Evolutionary conservation across 179 eudicot species (phyloP), one percentile per base, ranked within the genome.

Genomic region (Heliamphora pulchella): DNA sequence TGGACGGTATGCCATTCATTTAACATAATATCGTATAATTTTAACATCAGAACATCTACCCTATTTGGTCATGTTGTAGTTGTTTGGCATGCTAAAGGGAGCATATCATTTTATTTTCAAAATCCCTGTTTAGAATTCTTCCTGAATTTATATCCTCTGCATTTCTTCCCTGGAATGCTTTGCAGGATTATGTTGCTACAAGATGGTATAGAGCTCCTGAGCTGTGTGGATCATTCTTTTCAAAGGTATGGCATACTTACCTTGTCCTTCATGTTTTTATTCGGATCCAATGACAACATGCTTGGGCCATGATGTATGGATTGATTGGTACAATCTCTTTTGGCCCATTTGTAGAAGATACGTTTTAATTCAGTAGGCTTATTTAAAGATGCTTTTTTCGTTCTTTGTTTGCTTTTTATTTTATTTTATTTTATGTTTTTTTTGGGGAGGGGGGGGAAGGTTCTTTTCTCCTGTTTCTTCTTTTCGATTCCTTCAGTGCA

Each of bases 171-270:
- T 61, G 14, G 53, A 22, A 20, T 31, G 51, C 61, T 76, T 44
- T 85, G 76, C 87, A 94, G 98, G 98, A 93, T 86, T 94, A 93
- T 80, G 98, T 94, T 79, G 98, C 97, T 78, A 93, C 98, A 68
- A 89, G 97, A 87, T 91, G 97, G 97, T 94, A 94, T 80, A 85
- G 98, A 83, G 98, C 98, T 73, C 98, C 98, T 43, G 98, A 94
- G 89, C 88, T 94, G 47, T 93, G 97, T 81, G 98, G 98, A 81
- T 94, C 97, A 64, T 91, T 93, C 86, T 90, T 81, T 84, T 89
- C 97, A 8, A 83, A 80, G 85, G 85, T 83, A 75, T 61, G 14
- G 43, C 31, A 50, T 6, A n/a, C 54, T 9, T 46, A 67, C 65
- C 18, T 41, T 68, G n/a, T 66, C 2, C 50, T 59, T 50, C n/a